A percentile compares a stretch with the other conserved stretches of the same genome.
phyloP scores from a whole-genome alignment of 2,329 filamentous ascomycete species.

The Madurella mycetomatis region DNA sequence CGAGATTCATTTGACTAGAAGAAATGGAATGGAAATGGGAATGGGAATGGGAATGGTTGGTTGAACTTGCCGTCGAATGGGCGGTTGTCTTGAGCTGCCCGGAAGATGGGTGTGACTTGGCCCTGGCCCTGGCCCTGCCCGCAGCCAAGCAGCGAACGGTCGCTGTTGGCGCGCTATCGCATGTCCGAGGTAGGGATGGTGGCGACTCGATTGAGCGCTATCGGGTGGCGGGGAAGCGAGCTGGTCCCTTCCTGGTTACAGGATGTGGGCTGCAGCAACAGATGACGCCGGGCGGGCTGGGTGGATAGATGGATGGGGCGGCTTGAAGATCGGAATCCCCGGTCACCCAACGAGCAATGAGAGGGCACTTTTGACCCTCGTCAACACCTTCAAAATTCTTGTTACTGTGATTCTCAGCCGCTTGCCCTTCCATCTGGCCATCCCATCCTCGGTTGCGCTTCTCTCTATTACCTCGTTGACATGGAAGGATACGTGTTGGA shows the following conservation, averaged over 20 bases:
- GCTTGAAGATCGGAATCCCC: no score
- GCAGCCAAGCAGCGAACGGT: neutral
- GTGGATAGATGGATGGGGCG: no score
- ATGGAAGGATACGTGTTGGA: neutral
- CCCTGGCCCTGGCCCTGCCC: neutral
- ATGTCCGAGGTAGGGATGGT: neutral
- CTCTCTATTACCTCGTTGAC: neutral
- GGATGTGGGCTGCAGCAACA: neutral
- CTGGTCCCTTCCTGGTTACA: neutral
- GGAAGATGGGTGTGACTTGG: neutral
- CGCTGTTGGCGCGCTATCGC: constrained; percentile 14
- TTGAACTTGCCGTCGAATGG: neutral
- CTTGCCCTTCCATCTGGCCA: neutral
- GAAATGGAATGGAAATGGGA: neutral
- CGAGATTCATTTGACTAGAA: neutral
- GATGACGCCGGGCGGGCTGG: neutral
- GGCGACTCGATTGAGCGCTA: constrained; percentile 11
- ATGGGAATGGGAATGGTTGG: neutral
- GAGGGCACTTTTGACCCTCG: no score
- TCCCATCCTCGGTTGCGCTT: neutral
- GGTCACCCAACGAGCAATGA: no score
- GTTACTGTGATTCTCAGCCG: no score
- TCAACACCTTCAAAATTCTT: no score
- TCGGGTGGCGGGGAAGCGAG: constrained; percentile 14
- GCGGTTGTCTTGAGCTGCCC: constrained; percentile 1